Evolutionary conservation across 108 stramenopile genomes (phyloP).

Genomic region (Nitzschia sp.): DNA sequence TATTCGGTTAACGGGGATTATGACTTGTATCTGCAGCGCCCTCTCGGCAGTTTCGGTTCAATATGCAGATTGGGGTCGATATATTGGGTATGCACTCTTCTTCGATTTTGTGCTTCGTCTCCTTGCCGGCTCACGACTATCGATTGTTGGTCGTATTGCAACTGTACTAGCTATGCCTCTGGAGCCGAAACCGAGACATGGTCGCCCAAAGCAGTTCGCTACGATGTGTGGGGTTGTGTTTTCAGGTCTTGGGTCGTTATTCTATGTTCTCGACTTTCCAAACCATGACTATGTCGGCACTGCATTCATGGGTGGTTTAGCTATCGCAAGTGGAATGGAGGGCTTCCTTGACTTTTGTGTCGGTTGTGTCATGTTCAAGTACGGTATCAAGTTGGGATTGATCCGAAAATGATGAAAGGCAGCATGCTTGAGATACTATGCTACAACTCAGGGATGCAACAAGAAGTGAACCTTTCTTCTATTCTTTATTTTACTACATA

Average conservation of each 20-base stretch:
- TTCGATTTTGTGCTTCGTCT: conserved; percentile 31
- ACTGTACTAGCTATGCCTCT: conserved; percentile 16
- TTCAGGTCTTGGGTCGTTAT: conserved; percentile 19
- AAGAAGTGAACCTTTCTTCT: too few relatives aligned
- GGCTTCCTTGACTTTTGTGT: conserved; percentile 36
- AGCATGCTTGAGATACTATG: too few relatives aligned
- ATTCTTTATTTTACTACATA: too few relatives aligned
- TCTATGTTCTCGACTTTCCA: conserved; percentile 30
- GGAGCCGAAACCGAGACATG: conserved; percentile 24
- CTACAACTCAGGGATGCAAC: too few relatives aligned
- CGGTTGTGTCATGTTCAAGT: conserved; percentile 29
- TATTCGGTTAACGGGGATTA: conserved; percentile 32
- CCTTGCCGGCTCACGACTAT: conserved; percentile 22
- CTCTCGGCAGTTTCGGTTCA: conserved; percentile 20
- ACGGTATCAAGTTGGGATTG: conserved; percentile 29
- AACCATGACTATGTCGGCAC: conserved; percentile 23
- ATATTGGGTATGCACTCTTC: conserved; percentile 23
- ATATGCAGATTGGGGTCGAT: conserved; percentile 18
- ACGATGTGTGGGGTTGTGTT: conserved; percentile 31
- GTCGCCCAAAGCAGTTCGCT: conserved; percentile 42
- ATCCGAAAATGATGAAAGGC: conserved; percentile 19
- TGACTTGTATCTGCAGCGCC: conserved; percentile 14
- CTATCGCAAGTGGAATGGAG: conserved; percentile 33
- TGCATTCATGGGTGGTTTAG: conserved; percentile 31
- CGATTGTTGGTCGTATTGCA: conserved; percentile 33